Percentiles rank a stretch among this genome's conserved stretches.
These are phyloP conservation scores for Coemansia asiatica DNA, from an alignment of 192 early-diverging fungal species.

Conservation along the genomic window DNA sequence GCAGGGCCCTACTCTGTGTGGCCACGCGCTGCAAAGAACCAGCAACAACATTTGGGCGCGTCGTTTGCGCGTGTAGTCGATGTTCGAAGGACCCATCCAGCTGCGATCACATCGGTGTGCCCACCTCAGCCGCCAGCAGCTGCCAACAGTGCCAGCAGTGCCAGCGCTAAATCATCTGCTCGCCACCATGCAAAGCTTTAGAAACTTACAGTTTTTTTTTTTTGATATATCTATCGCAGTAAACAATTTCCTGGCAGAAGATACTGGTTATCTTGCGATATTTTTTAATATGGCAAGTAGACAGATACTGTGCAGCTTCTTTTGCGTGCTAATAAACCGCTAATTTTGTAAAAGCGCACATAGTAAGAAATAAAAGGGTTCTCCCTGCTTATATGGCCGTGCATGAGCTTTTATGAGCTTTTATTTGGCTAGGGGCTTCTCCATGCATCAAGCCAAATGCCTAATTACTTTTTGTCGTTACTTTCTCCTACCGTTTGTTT, in stretches of 20 bases:
- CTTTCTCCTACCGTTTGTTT: constrained; percentile 1
- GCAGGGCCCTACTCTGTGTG: constrained; percentile 24
- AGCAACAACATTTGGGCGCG: not conserved
- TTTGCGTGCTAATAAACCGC: too few species aligned
- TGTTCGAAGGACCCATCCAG: constrained; percentile 28
- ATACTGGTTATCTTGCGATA: too few species aligned
- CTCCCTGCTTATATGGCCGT: not conserved
- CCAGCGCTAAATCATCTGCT: constrained; percentile 10
- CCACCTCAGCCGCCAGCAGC: constrained; percentile 4
- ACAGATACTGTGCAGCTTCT: too few species aligned
- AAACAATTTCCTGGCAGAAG: too few species aligned
- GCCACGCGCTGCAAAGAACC: constrained; percentile 8
- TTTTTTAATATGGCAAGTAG: too few species aligned
- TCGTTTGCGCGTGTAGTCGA: constrained; percentile 19
- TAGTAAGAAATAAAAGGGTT: too few species aligned
- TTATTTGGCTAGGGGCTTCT: not conserved
- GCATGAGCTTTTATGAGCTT: not conserved
- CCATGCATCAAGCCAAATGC: not conserved
- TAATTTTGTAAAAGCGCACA: too few species aligned
- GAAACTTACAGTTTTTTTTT: not conserved
- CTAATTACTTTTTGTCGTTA: not conserved
- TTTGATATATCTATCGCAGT: too few species aligned
- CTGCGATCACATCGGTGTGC: constrained; percentile 3
- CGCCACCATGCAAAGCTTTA: constrained; percentile 7
- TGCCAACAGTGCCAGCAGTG: too few species aligned